Base-by-base conservation (phyloP, 768 basidiomycete species). In the Russula lepida region DNA sequence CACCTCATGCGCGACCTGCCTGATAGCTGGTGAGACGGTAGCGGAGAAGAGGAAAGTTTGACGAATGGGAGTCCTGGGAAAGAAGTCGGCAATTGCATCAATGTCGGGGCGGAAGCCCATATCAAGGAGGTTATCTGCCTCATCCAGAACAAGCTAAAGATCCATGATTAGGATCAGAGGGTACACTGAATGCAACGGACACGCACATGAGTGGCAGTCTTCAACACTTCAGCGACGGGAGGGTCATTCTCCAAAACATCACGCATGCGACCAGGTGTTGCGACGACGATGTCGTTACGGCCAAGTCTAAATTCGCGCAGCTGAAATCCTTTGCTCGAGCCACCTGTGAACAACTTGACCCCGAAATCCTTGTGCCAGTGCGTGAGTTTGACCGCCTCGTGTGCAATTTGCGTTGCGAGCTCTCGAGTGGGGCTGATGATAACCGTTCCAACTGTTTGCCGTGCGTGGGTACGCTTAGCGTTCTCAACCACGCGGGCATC, bases 1-100 rank as follows among this genome's bases (percentile, higher is more conserved):
- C 23, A 81, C 77, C 21, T 76, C 72, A 4, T 78, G 75, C 0
- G 91, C 88, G 59, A 95, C 77, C 68, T 88, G 81, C 46, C 81
- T 83, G 63, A 97, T 86, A 4, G 79, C 78, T 4, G 72, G 76
- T 0, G 89, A 86, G 37, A 95, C 84, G 2, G 92, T 95, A 25
- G 94, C 93, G 15, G 89, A 92, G 74, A 95, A 94, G 58, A 98
- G 77, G 75, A 95, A 86, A 0, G 93, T 95, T 69, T 95, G 93
- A n/a, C 92, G 84, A 56, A 82, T 70, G 0, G 85, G 81, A 1
- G 74, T 67, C 21, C 75, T 74, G 8, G 88, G 86, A n/a, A 95
- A 77, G 68, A 76, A 79, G 4, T 75, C 69, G 30, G 80, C 72
- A 67, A 95, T 92, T 1, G 79, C 82, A 23, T 89, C 83, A 32